Evolutionary conservation across 176 grass and related monocot species (phyloP).

Genomic region (Microstegium vimineum): DNA sequence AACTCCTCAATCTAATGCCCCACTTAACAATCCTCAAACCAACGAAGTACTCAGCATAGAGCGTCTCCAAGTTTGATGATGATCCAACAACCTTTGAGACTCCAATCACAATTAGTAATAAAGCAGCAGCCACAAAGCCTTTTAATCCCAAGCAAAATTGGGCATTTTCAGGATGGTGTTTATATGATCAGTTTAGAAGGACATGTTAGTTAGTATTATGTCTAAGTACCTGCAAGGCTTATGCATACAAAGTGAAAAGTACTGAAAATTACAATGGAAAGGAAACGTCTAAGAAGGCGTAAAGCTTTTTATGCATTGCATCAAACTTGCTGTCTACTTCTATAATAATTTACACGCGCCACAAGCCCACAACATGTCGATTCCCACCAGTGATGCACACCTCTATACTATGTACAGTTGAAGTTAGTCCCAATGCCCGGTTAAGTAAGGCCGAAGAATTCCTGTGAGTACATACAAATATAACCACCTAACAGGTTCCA

Average conservation of each 20-base stretch:
- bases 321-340: background rate
- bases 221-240: background rate
- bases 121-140: background rate
- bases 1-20: too few species aligned
- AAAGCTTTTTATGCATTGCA: background rate
- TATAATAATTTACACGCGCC: background rate
- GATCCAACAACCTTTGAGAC: too few species aligned
- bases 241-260: background rate
- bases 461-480: background rate
- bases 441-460: background rate
- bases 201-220: background rate
- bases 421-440: background rate
- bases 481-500: background rate
- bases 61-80: too few species aligned
- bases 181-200: background rate
- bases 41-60: too few species aligned
- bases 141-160: background rate
- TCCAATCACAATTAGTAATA: background rate
- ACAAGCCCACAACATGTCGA: background rate
- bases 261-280: background rate
- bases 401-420: constrained; percentile 3
- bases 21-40: too few species aligned
- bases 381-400: background rate
- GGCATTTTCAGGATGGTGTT: background rate
- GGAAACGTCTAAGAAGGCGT: background rate